A percentile compares a stretch with the other conserved stretches of the same genome.
Evolutionary conservation across 2,329 filamentous ascomycete genomes (phyloP).

Genomic region (Beauveria brongniartii): DNA sequence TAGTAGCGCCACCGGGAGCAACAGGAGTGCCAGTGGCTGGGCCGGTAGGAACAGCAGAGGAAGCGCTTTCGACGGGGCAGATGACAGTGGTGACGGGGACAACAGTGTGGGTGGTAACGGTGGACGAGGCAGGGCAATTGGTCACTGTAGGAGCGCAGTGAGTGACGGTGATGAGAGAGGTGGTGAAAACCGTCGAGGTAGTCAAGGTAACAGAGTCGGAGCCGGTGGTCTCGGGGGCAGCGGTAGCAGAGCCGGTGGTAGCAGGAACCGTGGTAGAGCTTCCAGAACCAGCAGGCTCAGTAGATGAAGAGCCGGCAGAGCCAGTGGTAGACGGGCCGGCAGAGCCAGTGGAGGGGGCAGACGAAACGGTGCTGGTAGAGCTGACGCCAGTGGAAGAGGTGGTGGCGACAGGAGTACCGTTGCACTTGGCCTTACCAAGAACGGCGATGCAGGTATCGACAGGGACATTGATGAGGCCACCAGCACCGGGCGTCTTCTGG

Average conservation of each 20-base stretch:
- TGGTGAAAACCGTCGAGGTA: conserved; percentile 7
- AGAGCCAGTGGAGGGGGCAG: background rate
- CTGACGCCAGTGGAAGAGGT: background rate
- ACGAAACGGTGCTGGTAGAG: background rate
- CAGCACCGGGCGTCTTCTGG: background rate
- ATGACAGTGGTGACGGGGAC: conserved; percentile 7
- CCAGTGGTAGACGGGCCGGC: background rate
- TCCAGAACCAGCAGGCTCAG: background rate
- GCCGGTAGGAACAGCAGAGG: background rate
- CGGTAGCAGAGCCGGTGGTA: background rate
- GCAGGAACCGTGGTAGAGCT: background rate
- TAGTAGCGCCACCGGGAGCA: background rate
- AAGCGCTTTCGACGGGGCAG: background rate
- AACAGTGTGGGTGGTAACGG: background rate
- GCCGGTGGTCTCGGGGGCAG: background rate
- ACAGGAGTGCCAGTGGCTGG: background rate
- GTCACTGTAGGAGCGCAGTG: conserved; percentile 1
- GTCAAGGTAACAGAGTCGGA: background rate
- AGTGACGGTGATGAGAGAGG: conserved; percentile 6
- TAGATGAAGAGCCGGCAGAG: background rate
- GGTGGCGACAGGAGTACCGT: background rate
- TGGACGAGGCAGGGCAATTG: conserved; percentile 11
- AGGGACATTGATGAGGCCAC: background rate
- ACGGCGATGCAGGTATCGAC: background rate
- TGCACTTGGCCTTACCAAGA: conserved; percentile 3